Evolutionary conservation across 2,329 filamentous ascomycete genomes (phyloP), one percentile per base, ranked within the genome.

Genomic region (Fusarium brachygibbosum): DNA sequence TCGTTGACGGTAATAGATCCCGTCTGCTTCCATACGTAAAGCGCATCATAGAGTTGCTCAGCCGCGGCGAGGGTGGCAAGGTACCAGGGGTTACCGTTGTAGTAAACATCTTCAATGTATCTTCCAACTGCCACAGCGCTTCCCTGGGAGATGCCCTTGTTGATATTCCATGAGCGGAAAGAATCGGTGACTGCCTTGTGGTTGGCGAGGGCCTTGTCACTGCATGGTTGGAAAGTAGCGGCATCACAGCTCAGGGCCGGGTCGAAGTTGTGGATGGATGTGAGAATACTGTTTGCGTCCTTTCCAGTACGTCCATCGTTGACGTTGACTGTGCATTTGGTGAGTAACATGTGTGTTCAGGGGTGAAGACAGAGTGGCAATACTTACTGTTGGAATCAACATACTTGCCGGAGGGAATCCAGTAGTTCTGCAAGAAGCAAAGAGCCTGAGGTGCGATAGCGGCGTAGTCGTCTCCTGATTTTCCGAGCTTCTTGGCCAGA

Each of bases 1-100:
- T 83, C 80, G 7, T 88, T 90, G 46, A 95, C 86, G 1, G 84
- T 86, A 72, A 97, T 85, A 8, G 84, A 89, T 2, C 88, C 89
- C 28, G 84, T 78, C 35, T 82, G 79, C 66, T 90, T 84, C 91
- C 91, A 95, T 50, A 91, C 88, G 69, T 90, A 90, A 2, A 94
- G 74, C 1, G 93, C 90, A 72, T 92, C 90, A 76, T 94, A 95
- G 4, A 97, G 85, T 75, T 92, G 90, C 79, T 96, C 93, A 5
- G 92, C 93, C 1, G 91, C 91, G 3, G 91, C 92, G 31, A 93
- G 83, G 1, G 91, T 95, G 72, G 86, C 86, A 14, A 95, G 84
- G 73, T 93, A 92, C 93, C 93, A 96, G 2, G 93, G 93, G 77
- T 96, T 94, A 2, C 92, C 92, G 63, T 88, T 88, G 78, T 90